Evolutionary conservation across 108 stramenopile genomes (phyloP).

Genomic region (Craspedostauros australis): DNA sequence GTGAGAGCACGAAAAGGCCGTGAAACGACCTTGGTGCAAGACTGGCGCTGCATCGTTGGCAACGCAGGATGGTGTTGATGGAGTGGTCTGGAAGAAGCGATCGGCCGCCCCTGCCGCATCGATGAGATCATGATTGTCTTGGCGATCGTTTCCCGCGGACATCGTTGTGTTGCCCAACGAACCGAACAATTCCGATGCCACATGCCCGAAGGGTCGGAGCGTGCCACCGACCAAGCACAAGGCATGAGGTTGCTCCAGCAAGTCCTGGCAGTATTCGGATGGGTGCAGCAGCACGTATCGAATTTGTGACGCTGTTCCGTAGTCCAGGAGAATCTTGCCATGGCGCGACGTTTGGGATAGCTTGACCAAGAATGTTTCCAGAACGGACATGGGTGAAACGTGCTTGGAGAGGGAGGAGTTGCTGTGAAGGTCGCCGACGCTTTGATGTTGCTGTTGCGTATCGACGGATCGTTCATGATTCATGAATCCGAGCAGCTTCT

Average conservation of each 20-base stretch:
- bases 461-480: conserved; percentile 10
- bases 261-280: conserved; percentile 55
- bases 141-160: not conserved
- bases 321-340: conserved; percentile 67
- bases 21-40: conserved; percentile 12
- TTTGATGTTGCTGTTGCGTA: not conserved
- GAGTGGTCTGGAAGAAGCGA: not conserved
- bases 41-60: not conserved
- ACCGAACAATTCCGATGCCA: conserved; percentile 86
- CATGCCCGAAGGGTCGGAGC: conserved; percentile 82
- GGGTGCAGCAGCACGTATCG: conserved; percentile 88
- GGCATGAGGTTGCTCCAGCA: conserved; percentile 80
- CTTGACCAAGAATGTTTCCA: conserved; percentile 69
- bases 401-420: conserved; percentile 51
- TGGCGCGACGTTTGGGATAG: conserved; percentile 39
- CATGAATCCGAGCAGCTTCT: conserved; percentile 86
- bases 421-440: not conserved
- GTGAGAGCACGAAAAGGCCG: conserved; percentile 93
- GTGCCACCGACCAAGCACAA: conserved; percentile 97
- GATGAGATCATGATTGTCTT: conserved; percentile 31
- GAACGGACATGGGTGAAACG: conserved; percentile 73
- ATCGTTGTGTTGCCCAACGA: conserved; percentile 2
- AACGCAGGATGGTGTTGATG: not conserved
- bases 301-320: not conserved
- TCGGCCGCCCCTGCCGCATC: conserved; percentile 24